These are phyloP conservation scores for Phylloporus arenicola DNA, from an alignment of 768 basidiomycete genomes.

Conservation along the genomic window DNA sequence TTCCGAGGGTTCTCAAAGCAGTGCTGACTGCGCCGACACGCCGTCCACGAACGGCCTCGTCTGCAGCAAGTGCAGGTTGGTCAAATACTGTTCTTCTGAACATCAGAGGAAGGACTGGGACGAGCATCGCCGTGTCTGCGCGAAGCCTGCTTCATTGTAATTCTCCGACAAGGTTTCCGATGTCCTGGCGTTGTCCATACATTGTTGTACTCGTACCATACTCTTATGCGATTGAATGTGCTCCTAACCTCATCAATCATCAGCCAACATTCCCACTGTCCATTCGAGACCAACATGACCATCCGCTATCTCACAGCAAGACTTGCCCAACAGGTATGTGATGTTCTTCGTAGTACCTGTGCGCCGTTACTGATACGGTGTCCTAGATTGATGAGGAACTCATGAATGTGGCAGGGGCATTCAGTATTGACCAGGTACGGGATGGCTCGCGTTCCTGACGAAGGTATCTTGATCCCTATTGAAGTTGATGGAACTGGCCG, in stretches of 20 bases:
- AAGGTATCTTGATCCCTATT: neutral
- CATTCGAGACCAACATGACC: constrained; percentile 34
- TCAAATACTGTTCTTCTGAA: constrained; percentile 71
- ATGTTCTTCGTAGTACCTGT: neutral
- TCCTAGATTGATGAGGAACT: constrained; percentile 90
- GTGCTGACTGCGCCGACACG: constrained; percentile 31
- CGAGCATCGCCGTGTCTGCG: constrained; percentile 68
- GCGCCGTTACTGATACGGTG: neutral
- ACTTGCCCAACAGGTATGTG: constrained; percentile 66
- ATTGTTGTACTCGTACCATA: constrained; percentile 7
- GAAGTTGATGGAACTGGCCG: constrained; percentile 95
- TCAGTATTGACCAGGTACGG: constrained; percentile 86
- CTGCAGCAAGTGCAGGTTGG: constrained; percentile 74
- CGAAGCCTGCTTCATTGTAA: constrained; percentile 29
- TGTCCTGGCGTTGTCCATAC: neutral
- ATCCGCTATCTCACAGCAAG: constrained; percentile 64
- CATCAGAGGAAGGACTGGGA: constrained; percentile 77
- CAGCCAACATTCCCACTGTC: neutral
- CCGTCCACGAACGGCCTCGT: constrained; percentile 45
- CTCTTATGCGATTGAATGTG: neutral
- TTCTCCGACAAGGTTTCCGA: neutral
- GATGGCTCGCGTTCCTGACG: neutral
- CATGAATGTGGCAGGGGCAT: constrained; percentile 84
- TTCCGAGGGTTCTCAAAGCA: constrained; percentile 44
- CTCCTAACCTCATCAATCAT: neutral